Percentiles rank a stretch among this genome's conserved stretches.
Evolutionary conservation across 2,329 filamentous ascomycete genomes (phyloP).

Genomic region (Trichoderma sp.): DNA sequence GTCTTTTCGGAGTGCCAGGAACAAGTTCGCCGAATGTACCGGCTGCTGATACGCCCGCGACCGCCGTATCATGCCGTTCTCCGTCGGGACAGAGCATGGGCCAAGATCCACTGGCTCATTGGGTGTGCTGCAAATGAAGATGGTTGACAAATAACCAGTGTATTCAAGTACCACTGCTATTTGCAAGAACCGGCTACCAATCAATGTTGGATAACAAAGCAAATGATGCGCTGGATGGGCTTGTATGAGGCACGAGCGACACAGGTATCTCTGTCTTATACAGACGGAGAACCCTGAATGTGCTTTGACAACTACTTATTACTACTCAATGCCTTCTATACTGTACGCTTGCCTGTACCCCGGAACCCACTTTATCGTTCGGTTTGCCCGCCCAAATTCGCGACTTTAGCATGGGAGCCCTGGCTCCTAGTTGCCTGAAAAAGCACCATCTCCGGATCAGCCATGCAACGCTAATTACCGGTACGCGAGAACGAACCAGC

Average conservation of each 20-base stretch:
- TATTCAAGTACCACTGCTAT: not conserved
- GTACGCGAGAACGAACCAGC: constrained; percentile 20
- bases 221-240: not conserved
- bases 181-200: not conserved
- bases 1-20: not conserved
- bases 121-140: not conserved
- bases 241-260: not conserved
- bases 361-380: constrained; percentile 18
- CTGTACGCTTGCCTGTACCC: constrained; percentile 14
- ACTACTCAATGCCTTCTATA: constrained; percentile 7
- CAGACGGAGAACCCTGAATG: not conserved
- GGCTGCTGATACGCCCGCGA: constrained; percentile 9
- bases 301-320: not conserved
- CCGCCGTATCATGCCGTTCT: constrained; percentile 3
- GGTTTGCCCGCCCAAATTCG: constrained; percentile 27
- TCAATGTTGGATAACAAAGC: not conserved
- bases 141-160: not conserved
- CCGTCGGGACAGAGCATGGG: not conserved
- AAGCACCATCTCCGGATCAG: constrained; percentile 30
- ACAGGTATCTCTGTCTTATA: not conserved
- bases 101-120: constrained; percentile 3
- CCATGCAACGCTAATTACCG: constrained; percentile 25
- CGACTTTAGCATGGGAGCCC: constrained; percentile 24
- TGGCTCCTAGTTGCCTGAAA: constrained; percentile 29
- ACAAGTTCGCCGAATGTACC: constrained; percentile 20